Conservation (phyloP, 176 grass and related monocot species). For the Stipa capillata region DNA sequence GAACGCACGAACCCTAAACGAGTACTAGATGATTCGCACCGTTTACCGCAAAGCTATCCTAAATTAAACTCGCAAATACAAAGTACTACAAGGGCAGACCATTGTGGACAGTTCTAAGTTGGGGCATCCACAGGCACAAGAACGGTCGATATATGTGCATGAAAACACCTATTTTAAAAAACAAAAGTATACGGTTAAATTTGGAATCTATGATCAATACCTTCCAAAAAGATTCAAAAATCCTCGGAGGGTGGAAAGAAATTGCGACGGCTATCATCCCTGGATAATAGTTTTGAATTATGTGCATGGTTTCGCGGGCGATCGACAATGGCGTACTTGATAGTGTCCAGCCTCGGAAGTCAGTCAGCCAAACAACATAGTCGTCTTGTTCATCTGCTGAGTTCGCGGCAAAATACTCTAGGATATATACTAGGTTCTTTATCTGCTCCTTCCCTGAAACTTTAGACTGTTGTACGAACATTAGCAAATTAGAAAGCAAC, state of each 20-base stretch:
- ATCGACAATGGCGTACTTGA: not conserved
- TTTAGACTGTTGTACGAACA: constrained; percentile 21
- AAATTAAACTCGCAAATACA: no score
- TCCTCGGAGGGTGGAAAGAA: constrained; percentile 29
- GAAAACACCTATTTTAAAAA: no score
- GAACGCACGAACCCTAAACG: no score
- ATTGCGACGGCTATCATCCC: constrained; percentile 29
- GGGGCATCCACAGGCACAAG: no score
- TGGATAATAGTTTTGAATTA: constrained; percentile 42
- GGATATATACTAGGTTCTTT: constrained; percentile 35
- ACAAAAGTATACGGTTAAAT: not conserved
- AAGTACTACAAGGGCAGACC: no score
- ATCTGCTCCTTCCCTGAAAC: constrained; percentile 32
- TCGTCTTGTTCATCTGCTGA: constrained; percentile 14
- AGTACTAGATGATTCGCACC: no score
- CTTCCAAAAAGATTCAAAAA: constrained; percentile 57
- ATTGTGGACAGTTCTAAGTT: no score
- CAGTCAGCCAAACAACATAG: constrained; percentile 23
- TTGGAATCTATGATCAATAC: not conserved
- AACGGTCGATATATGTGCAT: not conserved
- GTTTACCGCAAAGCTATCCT: no score
- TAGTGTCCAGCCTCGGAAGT: constrained; percentile 32
- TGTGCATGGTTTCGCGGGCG: constrained; percentile 23
- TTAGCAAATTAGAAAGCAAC: not conserved
- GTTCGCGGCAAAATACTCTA: constrained; percentile 27